Conservation (phyloP, 495 filamentous ascomycete genomes). For the Aspergillus hancockii region DNA sequence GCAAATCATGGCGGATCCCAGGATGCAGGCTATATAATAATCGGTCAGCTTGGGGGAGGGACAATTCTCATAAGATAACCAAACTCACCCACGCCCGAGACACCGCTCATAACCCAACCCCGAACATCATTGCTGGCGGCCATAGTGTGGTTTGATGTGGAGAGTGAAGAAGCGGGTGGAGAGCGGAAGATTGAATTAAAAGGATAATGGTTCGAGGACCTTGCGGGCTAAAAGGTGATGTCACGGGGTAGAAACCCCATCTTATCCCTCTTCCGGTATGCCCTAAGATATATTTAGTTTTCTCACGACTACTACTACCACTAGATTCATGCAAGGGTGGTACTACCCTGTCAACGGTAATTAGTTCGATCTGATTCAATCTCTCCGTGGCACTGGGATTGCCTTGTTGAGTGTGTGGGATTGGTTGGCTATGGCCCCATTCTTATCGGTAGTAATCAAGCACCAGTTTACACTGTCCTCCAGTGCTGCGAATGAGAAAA, state of each 20-base stretch:
- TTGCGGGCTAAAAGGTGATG: slow-evolving; percentile 1
- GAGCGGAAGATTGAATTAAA: slow-evolving; percentile 7
- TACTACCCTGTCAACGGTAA: too few species aligned
- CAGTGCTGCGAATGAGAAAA: too few species aligned
- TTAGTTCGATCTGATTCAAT: too few species aligned
- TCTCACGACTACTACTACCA: too few species aligned
- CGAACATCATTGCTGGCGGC: slow-evolving; percentile 75
- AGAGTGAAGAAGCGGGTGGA: slow-evolving; percentile 15
- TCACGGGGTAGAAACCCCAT: background rate
- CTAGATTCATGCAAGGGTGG: too few species aligned
- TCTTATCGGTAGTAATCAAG: too few species aligned
- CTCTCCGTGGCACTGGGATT: too few species aligned
- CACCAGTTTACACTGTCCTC: too few species aligned
- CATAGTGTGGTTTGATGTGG: slow-evolving; percentile 30
- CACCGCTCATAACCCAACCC: slow-evolving; percentile 88
- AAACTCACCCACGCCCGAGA: slow-evolving; percentile 75
- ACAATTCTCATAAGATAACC: background rate
- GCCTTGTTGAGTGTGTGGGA: too few species aligned
- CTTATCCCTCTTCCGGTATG: background rate
- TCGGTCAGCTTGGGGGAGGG: background rate
- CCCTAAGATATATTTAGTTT: background rate
- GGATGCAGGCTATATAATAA: slow-evolving; percentile 72
- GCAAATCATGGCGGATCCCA: slow-evolving; percentile 83
- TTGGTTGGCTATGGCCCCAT: too few species aligned
- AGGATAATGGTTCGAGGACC: slow-evolving; percentile 3